Evolutionary conservation across 2,329 filamentous ascomycete genomes (phyloP).

Genomic region (Fusarium xyrophilum): DNA sequence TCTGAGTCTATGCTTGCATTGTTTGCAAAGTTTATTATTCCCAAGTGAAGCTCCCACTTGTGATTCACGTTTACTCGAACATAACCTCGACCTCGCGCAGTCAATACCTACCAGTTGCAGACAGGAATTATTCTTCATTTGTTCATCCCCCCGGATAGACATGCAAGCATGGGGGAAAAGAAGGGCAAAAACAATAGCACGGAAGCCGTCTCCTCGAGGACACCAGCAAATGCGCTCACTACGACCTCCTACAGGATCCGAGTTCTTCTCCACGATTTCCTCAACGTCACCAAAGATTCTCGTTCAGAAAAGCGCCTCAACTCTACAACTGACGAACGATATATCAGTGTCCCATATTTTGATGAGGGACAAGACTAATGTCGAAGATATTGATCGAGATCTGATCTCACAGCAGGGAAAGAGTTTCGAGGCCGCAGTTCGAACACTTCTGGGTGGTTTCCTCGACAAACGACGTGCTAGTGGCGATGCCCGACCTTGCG

Average conservation of each 20-base stretch:
- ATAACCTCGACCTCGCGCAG: neutral
- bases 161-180: neutral
- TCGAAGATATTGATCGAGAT: neutral
- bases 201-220: neutral
- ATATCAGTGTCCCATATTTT: conserved; percentile 1
- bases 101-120: neutral
- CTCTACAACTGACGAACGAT: neutral
- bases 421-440: neutral
- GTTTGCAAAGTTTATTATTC: neutral
- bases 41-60: too few species aligned
- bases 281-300: neutral
- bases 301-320: conserved; percentile 2
- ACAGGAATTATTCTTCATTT: neutral
- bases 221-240: neutral
- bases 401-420: neutral
- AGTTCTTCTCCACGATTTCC: conserved; percentile 10
- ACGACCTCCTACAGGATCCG: neutral
- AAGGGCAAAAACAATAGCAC: neutral
- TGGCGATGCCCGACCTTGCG: conserved; percentile 4
- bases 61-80: neutral
- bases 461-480: neutral
- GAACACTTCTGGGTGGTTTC: neutral
- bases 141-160: neutral
- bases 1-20: neutral
- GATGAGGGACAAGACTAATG: neutral